Evolutionary conservation across 2,329 filamentous ascomycete species (phyloP).

Genomic region (Blastomyces percursus): DNA sequence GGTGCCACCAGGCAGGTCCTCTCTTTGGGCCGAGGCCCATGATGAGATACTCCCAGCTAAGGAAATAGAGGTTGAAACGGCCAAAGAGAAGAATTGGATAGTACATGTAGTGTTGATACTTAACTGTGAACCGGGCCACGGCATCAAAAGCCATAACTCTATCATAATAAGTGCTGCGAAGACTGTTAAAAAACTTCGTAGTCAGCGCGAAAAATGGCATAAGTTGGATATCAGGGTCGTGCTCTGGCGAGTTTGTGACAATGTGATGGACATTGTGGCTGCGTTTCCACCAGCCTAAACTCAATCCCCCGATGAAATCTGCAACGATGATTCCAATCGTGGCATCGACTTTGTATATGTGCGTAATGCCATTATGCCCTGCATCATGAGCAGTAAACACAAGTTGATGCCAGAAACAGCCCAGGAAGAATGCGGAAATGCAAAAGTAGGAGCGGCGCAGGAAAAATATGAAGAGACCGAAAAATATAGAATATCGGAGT

Average conservation of each 20-base stretch:
- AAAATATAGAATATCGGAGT: constrained; percentile 61
- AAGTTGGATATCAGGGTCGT: constrained; percentile 90
- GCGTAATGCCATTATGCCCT: constrained; percentile 93
- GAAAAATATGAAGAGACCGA: constrained; percentile 48
- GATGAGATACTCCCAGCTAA: constrained; percentile 69
- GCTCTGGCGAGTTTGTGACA: constrained; percentile 90
- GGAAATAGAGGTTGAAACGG: constrained; percentile 73
- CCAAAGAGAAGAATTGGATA: constrained; percentile 70
- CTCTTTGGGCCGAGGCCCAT: constrained; percentile 58
- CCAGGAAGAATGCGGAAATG: constrained; percentile 61
- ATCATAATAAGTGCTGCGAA: constrained; percentile 74
- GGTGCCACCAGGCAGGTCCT: constrained; percentile 71
- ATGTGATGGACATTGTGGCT: constrained; percentile 97
- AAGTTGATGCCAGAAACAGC: constrained; percentile 84
- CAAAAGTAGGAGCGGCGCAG: constrained; percentile 55
- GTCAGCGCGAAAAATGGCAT: constrained; percentile 80
- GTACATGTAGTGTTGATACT: constrained; percentile 68
- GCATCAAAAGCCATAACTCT: constrained; percentile 66
- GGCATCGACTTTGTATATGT: constrained; percentile 71
- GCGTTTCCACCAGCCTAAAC: constrained; percentile 90
- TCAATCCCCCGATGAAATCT: constrained; percentile 78
- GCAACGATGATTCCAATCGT: constrained; percentile 82
- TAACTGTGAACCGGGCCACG: constrained; percentile 56
- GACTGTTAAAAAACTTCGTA: constrained; percentile 60
- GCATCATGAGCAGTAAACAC: constrained; percentile 92